phyloP scores from a whole-genome alignment of 2,329 filamentous ascomycete species.

The Trichophaea hybrida region DNA sequence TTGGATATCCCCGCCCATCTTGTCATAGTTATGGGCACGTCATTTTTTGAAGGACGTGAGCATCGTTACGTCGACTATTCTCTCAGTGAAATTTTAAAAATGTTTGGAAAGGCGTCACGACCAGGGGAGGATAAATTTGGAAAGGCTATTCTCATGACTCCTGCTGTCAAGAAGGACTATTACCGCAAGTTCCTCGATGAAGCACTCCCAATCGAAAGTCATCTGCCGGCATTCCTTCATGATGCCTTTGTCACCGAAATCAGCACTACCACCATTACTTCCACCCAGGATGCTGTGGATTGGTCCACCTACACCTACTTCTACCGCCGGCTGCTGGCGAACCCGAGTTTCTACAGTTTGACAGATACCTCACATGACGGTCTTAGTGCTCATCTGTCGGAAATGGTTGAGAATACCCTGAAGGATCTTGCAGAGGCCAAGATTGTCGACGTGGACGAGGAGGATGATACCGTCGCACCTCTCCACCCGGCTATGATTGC shows the following conservation, averaged over 20 bases:
- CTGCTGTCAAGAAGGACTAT: constrained; percentile 85
- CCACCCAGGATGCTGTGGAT: constrained; percentile 91
- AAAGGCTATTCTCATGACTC: constrained; percentile 91
- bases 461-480: constrained; percentile 76
- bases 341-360: constrained; percentile 90
- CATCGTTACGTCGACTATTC: constrained; percentile 96
- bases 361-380: constrained; percentile 80
- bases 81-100: constrained; percentile 84
- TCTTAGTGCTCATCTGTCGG: constrained; percentile 84
- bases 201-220: constrained; percentile 86
- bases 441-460: constrained; percentile 89
- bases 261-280: constrained; percentile 87
- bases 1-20: constrained; percentile 75
- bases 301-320: constrained; percentile 99
- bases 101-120: constrained; percentile 87
- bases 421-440: constrained; percentile 84
- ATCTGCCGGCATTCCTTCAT: constrained; percentile 78
- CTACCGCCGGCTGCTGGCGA: constrained; percentile 84
- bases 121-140: constrained; percentile 64
- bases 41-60: constrained; percentile 91
- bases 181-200: constrained; percentile 99
- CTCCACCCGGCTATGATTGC: constrained; percentile 96
- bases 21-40: constrained; percentile 92
- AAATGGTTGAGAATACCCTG: constrained; percentile 82
- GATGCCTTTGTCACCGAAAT: constrained; percentile 96